Evolutionary conservation across 2,329 filamentous ascomycete species (phyloP), one percentile per base, ranked within the genome.

Genomic region (Claviceps paspali): DNA sequence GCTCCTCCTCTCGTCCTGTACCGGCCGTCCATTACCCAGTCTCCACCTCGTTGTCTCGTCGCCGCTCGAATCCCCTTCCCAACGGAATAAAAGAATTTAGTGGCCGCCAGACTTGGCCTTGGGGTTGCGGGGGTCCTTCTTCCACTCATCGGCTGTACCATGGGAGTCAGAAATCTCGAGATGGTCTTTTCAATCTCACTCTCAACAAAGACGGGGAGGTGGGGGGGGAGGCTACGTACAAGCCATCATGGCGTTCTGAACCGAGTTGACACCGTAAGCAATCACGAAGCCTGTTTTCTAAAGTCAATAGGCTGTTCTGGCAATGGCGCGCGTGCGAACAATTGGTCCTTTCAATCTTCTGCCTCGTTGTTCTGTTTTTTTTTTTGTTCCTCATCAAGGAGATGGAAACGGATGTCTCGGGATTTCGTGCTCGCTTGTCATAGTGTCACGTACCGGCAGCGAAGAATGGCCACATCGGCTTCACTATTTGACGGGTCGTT

Each of bases 61-160:
- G 11, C 2, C 26, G 26, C 11, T 27, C 26, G n/a, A n/a, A n/a
- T n/a, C n/a, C n/a, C n/a, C n/a, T n/a, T n/a, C 26, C n/a, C 11
- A 6, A n/a, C 11, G 11, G 26, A 6, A 27, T n/a, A 27, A 6
- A 27, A n/a, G n/a, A n/a, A 27, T 39, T 56, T 69, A 72, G 56
- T 72, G 67, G 39, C 52, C 54, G 33, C 53, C 56, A 39, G 56
- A 49, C 60, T 66, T 70, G 49, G 61, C 62, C 51, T 69, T 67
- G 48, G 77, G 78, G 75, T 95, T 95, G 63, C 87, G 79, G 49
- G 87, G 85, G 66, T 96, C 88, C 71, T 94, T 92, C 79, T 87
- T 92, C 76, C 75, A 95, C 69, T 96, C 85, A 52, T 82, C 83
- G 68, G 77, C 88, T 96, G 52, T 46, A 34, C 32, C 41, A 22